These are phyloP conservation scores for Aspergillus versicolor DNA, from an alignment of 2,329 filamentous ascomycete species.

Conservation along the genomic window DNA sequence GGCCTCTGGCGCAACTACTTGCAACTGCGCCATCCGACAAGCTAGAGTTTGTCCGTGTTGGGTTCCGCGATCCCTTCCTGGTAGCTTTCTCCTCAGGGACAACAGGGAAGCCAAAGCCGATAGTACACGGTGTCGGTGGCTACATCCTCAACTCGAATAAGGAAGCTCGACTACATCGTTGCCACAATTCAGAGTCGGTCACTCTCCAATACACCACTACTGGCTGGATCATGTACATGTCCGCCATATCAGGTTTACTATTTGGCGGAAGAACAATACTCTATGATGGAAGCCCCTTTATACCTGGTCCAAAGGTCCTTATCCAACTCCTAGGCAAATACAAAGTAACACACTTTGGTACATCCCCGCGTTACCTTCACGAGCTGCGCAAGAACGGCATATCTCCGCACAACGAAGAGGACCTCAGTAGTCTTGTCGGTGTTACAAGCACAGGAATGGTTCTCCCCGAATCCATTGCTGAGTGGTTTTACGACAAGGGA, in stretches of 20 bases:
- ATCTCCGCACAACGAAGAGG: constrained; percentile 59
- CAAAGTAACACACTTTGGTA: constrained; percentile 69
- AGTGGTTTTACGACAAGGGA: constrained; percentile 74
- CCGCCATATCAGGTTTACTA: constrained; percentile 58
- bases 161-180: constrained; percentile 58
- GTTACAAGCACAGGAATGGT: constrained; percentile 82
- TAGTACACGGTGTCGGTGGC: constrained; percentile 65
- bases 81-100: constrained; percentile 79
- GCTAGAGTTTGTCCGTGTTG: constrained; percentile 59
- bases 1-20: constrained; percentile 46
- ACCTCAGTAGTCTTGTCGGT: constrained; percentile 60
- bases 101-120: constrained; percentile 80
- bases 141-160: constrained; percentile 49
- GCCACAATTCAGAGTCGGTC: constrained; percentile 44
- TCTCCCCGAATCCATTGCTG: constrained; percentile 70
- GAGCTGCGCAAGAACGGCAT: constrained; percentile 67
- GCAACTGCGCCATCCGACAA: constrained; percentile 27
- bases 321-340: constrained; percentile 8
- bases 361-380: constrained; percentile 73
- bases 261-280: constrained; percentile 63
- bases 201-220: constrained; percentile 66
- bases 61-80: constrained; percentile 73
- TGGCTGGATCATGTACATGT: constrained; percentile 87
- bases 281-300: constrained; percentile 83
- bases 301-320: constrained; percentile 54